A percentile compares a stretch with the other conserved stretches of the same genome.
These are phyloP conservation scores for Podospora appendiculata DNA, from an alignment of 495 filamentous ascomycete genomes.

Conservation along the genomic window DNA sequence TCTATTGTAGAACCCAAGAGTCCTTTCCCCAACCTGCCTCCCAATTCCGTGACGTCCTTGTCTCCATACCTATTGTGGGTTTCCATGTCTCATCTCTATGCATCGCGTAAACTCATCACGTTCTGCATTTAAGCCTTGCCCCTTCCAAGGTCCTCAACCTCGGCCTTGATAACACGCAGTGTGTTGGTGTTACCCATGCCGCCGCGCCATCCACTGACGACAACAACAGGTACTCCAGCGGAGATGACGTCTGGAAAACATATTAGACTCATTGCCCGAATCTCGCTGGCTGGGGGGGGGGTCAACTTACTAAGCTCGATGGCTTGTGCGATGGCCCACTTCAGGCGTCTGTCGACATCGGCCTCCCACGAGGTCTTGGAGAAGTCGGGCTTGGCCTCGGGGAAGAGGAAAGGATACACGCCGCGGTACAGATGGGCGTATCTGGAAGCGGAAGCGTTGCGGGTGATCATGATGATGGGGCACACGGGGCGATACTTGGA, in stretches of 20 bases:
- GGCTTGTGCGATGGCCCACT: slow-evolving; percentile 84
- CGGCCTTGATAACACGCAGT: slow-evolving; percentile 50
- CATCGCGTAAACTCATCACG: too few relatives aligned
- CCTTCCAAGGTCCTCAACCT: slow-evolving; percentile 41
- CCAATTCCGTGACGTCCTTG: too few relatives aligned
- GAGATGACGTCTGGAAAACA: too few relatives aligned
- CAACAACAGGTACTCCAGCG: too few relatives aligned
- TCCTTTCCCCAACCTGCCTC: background rate
- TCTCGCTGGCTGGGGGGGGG: too few relatives aligned
- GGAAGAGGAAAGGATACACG: slow-evolving; percentile 94
- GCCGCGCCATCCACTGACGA: slow-evolving; percentile 32
- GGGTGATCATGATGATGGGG: slow-evolving; percentile 97
- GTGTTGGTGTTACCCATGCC: slow-evolving; percentile 99
- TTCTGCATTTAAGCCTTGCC: slow-evolving; percentile 11
- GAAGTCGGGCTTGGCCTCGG: slow-evolving; percentile 91
- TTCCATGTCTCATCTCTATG: too few relatives aligned
- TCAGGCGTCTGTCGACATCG: slow-evolving; percentile 93
- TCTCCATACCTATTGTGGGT: too few relatives aligned
- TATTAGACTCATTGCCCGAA: too few relatives aligned
- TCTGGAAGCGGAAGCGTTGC: slow-evolving; percentile 73
- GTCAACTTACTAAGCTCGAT: slow-evolving; percentile 57
- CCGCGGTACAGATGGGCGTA: slow-evolving; percentile 96
- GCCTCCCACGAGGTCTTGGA: slow-evolving; percentile 85
- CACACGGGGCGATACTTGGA: slow-evolving; percentile 98
- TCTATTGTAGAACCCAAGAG: background rate